Percentiles rank a stretch among this genome's conserved stretches.
phyloP scores from a whole-genome alignment of 495 filamentous ascomycete species.

The Rhypophila decipiens region DNA sequence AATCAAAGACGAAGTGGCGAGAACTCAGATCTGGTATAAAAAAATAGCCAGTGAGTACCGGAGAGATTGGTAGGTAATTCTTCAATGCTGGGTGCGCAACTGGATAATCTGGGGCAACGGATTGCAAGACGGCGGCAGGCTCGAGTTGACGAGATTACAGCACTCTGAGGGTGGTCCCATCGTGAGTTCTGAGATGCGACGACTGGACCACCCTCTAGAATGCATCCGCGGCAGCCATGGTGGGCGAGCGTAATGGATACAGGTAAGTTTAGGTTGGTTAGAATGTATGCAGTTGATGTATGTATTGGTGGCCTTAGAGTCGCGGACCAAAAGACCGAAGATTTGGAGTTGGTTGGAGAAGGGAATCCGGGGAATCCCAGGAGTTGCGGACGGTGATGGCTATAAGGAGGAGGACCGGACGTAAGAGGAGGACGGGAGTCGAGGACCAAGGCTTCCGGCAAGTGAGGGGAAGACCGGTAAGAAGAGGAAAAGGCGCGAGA shows the following conservation, averaged over 20 bases:
- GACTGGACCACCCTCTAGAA: constrained; percentile 47
- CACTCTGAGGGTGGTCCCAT: constrained; percentile 47
- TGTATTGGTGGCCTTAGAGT: too few species aligned
- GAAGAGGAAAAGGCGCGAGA: neutral
- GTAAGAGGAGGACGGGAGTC: neutral
- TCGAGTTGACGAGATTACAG: constrained; percentile 17
- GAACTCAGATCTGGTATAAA: too few species aligned
- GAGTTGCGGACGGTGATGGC: neutral
- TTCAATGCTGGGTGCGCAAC: neutral
- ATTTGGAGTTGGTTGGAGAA: neutral
- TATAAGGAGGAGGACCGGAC: neutral
- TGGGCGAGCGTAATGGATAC: constrained; percentile 17
- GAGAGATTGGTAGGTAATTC: too few species aligned
- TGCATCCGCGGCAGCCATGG: constrained; percentile 40
- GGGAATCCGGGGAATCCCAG: neutral
- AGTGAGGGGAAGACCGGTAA: constrained; percentile 18
- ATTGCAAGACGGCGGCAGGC: neutral
- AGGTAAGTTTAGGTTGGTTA: too few species aligned
- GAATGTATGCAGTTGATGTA: neutral
- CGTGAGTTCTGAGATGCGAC: constrained; percentile 30
- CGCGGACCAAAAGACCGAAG: neutral
- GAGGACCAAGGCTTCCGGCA: constrained; percentile 1
- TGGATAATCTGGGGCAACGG: neutral
- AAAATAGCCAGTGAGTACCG: too few species aligned
- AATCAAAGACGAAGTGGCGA: too few species aligned